Percentiles rank a stretch among this genome's conserved stretches.
Evolutionary conservation across 768 basidiomycete genomes (phyloP).

Genomic region (Naganishia friedmannii): DNA sequence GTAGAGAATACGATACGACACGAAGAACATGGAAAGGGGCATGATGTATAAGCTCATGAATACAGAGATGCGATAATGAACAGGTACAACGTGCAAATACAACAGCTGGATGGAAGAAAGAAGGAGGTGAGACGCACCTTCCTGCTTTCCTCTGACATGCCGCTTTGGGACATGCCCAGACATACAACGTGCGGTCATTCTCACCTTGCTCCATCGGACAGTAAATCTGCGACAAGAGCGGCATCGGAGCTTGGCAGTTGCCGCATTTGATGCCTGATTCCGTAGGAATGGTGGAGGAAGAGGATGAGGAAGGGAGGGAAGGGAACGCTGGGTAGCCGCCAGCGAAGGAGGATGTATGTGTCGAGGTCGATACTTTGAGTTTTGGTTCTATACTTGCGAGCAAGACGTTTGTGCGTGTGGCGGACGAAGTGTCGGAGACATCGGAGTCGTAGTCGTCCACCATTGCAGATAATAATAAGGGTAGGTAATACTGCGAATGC

Average conservation of each 20-base stretch:
- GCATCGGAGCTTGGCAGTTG: constrained; percentile 43
- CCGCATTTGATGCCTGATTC: constrained; percentile 37
- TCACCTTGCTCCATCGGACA: constrained; percentile 50
- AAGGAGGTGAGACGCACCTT: constrained; percentile 34
- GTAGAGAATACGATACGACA: background rate
- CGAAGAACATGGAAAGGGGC: background rate
- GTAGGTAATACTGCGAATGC: background rate
- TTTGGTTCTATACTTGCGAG: constrained; percentile 22
- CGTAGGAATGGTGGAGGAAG: constrained; percentile 33
- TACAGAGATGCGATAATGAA: background rate
- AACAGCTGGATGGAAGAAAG: background rate
- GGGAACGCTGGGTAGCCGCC: constrained; percentile 51
- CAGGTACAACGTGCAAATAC: constrained; percentile 16
- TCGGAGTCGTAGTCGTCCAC: constrained; percentile 22
- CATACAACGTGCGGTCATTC: constrained; percentile 50
- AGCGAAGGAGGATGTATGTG: constrained; percentile 40
- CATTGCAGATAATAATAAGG: too few relatives aligned
- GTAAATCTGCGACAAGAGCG: constrained; percentile 49
- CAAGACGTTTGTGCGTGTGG: constrained; percentile 18
- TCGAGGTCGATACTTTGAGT: constrained; percentile 21
- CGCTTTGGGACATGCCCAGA: constrained; percentile 43
- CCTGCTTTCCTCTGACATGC: constrained; percentile 45
- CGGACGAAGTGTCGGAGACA: constrained; percentile 14
- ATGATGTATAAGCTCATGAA: constrained; percentile 23
- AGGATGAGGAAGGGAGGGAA: constrained; percentile 29